Evolutionary conservation across 306 rosid species (phyloP), one percentile per base, ranked within the genome.

Genomic region (Acacia melanoxylon): DNA sequence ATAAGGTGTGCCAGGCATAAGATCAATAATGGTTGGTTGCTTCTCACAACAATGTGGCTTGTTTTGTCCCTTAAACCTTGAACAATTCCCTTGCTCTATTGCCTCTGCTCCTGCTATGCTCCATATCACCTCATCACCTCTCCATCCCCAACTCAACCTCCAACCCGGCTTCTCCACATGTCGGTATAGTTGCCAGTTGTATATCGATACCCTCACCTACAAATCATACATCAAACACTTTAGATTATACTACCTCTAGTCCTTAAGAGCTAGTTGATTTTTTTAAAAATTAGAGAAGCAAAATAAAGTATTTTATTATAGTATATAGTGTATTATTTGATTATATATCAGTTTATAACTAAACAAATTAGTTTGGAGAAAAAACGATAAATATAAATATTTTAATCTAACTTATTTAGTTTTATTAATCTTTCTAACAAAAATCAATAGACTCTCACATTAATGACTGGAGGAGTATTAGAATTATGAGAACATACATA

Each of bases 101-200:
- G 98, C 90, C 86, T 94, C 96, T 17, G 96, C 97, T 10, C 97
- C 98, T 86, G 88, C 72, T 92, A 91, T 86, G 54, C 84, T 45
- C 98, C 96, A 92, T 16, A 94, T 92, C 79, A 86, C 96, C 77
- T 94, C 94, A 2, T 90, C 79, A 4, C 81, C 84, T 69, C 52
- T 86, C 98, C 98, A 94, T 8, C 44, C 80, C 97, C 98, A 94
- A 4, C 89, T 44, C 33, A 94, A 8, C 17, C 40, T 85, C 98
- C 97, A 92, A 29, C 98, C 97, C 0, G 97, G 98, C 35, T 14
- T n/a, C 22, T 92, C 97, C 70, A 94, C 70, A 4, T 92, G 94
- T 0, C 98, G 83, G 80, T 72, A 91, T 54, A 91, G 70, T 79
- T 94, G 98, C 70, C 86, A 74, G 81, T 94, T 94, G 80, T 74